These are phyloP conservation scores for Veloporphyrellus conicus DNA, from an alignment of 1,284 basidiomycete genomes.

Conservation along the genomic window DNA sequence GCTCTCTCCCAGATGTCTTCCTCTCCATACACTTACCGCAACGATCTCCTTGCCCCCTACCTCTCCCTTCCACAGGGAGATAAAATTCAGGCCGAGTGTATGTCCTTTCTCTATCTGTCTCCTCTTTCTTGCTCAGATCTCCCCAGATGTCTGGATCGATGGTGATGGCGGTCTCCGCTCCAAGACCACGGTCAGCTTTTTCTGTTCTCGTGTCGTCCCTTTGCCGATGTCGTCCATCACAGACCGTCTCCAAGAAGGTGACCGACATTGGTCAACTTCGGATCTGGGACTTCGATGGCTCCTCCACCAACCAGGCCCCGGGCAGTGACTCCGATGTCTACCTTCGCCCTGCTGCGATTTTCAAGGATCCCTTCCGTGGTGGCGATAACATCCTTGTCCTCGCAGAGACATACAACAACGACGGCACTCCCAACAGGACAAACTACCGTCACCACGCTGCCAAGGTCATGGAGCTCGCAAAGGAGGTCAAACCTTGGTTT, in stretches of 20 bases:
- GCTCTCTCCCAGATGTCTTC: conserved; percentile 22
- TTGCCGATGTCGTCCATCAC: conserved; percentile 10
- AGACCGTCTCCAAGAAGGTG: conserved; percentile 82
- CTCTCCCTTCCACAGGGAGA: conserved; percentile 82
- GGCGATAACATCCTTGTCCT: conserved; percentile 97
- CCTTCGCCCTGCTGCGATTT: conserved; percentile 95
- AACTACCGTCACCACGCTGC: conserved; percentile 90
- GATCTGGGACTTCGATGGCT: conserved; percentile 99
- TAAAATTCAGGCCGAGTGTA: conserved; percentile 91
- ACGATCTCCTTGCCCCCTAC: conserved; percentile 83
- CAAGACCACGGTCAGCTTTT: conserved; percentile 76
- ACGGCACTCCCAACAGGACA: conserved; percentile 96
- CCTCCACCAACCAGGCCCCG: conserved; percentile 94
- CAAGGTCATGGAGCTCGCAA: conserved; percentile 90
- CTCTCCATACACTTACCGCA: conserved; percentile 48
- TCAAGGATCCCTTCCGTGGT: conserved; percentile 99
- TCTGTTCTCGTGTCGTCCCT: conserved; percentile 4
- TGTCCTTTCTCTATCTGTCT: conserved; percentile 25
- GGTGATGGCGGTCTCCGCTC: conserved; percentile 88
- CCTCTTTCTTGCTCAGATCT: conserved; percentile 15
- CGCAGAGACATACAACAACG: conserved; percentile 97
- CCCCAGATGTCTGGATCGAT: conserved; percentile 90
- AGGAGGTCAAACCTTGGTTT: conserved; percentile 88
- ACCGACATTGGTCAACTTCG: conserved; percentile 85
- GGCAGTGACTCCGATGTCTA: conserved; percentile 96